Evolutionary conservation across 208 protist genomes (phyloP).

Genomic region (Leishmania gerbilli): DNA sequence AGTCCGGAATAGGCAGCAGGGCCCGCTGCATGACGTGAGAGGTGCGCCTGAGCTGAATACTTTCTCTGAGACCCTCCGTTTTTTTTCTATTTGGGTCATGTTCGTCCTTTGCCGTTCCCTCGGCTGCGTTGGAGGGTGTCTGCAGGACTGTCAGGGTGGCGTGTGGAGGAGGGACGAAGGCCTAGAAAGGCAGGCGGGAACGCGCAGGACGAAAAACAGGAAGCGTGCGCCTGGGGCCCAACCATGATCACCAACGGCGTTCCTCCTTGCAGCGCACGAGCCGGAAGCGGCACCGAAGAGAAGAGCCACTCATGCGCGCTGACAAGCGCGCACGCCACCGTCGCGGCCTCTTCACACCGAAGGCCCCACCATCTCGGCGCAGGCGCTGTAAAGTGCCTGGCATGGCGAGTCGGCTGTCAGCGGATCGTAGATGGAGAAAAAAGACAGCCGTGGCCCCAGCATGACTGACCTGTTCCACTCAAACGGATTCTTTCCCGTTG

Average conservation of each 20-base stretch:
- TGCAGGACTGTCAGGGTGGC: neutral
- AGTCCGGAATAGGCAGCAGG: neutral
- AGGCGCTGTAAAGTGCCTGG: conserved; percentile 21
- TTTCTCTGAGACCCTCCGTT: neutral
- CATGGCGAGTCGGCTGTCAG: conserved; percentile 7
- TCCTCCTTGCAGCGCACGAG: neutral
- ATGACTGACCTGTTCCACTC: conserved; percentile 42
- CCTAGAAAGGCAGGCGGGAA: neutral
- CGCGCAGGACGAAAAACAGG: neutral
- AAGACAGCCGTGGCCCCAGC: conserved; percentile 41
- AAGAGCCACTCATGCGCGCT: neutral
- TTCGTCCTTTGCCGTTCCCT: neutral
- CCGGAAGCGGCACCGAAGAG: neutral
- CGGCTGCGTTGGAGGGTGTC: neutral
- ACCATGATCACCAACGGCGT: too few relatives aligned
- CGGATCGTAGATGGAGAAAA: conserved; percentile 20
- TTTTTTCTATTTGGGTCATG: neutral
- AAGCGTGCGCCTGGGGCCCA: neutral
- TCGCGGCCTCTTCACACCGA: neutral
- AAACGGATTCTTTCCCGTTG: conserved; percentile 29
- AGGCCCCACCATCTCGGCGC: conserved; percentile 3
- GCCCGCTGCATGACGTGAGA: too few relatives aligned
- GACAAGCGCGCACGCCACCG: neutral
- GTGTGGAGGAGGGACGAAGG: neutral
- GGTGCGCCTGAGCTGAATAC: neutral